Conservation (phyloP, 2,329 filamentous ascomycete genomes). For the Beauveria bassiana region DNA sequence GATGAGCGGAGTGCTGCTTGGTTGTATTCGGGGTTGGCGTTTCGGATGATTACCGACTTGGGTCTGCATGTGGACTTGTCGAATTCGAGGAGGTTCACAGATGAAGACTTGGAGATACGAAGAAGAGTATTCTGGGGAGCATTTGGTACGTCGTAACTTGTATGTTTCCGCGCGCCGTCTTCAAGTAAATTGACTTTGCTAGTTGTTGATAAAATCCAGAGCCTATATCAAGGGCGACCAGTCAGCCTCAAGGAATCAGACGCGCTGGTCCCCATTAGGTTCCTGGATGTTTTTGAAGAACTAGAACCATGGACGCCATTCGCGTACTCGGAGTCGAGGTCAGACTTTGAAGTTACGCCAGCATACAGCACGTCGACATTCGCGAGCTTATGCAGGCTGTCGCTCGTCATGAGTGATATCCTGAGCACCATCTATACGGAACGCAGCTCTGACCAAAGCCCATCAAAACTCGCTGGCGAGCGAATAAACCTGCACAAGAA, state of each 20-base stretch:
- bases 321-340: not conserved
- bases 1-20: slow-evolving; percentile 42
- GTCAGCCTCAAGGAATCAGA: slow-evolving; percentile 38
- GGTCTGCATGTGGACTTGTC: slow-evolving; percentile 39
- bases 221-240: slow-evolving; percentile 46
- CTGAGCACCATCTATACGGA: slow-evolving; percentile 36
- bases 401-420: slow-evolving; percentile 31
- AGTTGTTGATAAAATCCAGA: not conserved
- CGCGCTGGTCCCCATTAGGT: slow-evolving; percentile 36
- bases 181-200: not conserved
- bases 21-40: slow-evolving; percentile 50
- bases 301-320: slow-evolving; percentile 42
- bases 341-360: slow-evolving; percentile 24
- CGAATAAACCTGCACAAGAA: slow-evolving; percentile 13
- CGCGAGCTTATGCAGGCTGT: slow-evolving; percentile 32
- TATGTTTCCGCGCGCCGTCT: too few relatives aligned
- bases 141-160: slow-evolving; percentile 21
- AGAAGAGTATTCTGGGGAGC: slow-evolving; percentile 38
- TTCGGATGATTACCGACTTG: slow-evolving; percentile 47
- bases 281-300: slow-evolving; percentile 44
- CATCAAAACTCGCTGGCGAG: slow-evolving; percentile 17
- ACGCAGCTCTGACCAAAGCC: slow-evolving; percentile 27
- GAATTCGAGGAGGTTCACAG: slow-evolving; percentile 6
- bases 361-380: slow-evolving; percentile 37
- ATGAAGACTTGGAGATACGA: slow-evolving; percentile 28